Conservation (phyloP, 169 alveolate genomes). For the Plasmodium vivax region DNA sequence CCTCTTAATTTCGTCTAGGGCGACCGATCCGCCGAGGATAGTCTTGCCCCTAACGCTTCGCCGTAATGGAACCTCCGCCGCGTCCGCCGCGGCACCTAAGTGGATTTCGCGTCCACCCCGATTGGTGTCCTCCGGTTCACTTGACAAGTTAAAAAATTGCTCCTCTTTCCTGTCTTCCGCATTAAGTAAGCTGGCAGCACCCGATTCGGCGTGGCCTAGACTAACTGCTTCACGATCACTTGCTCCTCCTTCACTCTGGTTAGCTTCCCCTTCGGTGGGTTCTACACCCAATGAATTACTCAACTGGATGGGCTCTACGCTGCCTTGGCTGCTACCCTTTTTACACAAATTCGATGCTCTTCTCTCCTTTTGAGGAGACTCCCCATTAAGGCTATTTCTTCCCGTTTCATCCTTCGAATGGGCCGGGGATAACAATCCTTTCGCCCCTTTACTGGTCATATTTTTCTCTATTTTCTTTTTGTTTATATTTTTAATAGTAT, state of each 20-base stretch:
- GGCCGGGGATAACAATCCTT: neutral
- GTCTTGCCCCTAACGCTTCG: neutral
- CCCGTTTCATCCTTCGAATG: neutral
- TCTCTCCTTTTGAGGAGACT: neutral
- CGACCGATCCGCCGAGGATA: neutral
- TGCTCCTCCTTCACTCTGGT: neutral
- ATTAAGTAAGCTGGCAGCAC: neutral
- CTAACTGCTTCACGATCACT: neutral
- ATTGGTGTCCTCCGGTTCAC: neutral
- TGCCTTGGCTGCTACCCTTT: neutral
- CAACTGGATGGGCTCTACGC: neutral
- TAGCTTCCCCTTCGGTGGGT: conserved; percentile 2
- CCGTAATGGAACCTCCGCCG: neutral
- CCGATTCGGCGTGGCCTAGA: neutral
- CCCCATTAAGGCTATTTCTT: neutral
- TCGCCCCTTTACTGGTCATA: neutral
- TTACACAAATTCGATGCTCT: neutral
- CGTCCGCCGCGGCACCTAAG: neutral
- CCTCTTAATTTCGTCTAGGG: neutral
- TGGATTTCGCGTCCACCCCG: neutral
- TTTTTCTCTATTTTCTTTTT: conserved; percentile 26
- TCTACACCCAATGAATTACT: neutral
- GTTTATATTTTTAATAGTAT: conserved; percentile 26
- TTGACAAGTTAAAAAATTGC: neutral
- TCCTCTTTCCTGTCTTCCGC: neutral